Base-by-base conservation (phyloP, 306 rosid genomes). In the Vachellia collinsii region DNA sequence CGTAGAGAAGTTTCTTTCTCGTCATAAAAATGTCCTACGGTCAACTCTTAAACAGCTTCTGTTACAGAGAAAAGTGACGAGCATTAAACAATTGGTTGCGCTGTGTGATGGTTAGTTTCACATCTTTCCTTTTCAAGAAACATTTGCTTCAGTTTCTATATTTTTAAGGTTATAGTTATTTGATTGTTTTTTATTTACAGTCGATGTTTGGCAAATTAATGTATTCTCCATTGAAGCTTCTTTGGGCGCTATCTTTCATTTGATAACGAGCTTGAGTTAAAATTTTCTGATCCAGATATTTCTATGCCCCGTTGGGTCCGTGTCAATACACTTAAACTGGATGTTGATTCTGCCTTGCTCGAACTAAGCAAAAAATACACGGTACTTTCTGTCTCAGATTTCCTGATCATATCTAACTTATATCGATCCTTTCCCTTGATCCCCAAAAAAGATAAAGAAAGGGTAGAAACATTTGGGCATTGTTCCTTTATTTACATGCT, bases 241-340 rank as follows among this genome's bases (percentile, higher is more conserved):
- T 73, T 66, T n/a, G 38, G 38, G 62, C 44, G 63, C 43, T 72
- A 47, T 77, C 1, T 8, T 6, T 58, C 38, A 73, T 77, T 47
- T 74, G 76, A 36, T 59, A 68, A 48, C 29, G 56, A 48, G 58
- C 56, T 66, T 41, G 36, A 56, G 79, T 75, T 76, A 72, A 6
- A 72, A 80, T 17, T 65, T 77, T 78, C 44, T 74, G 64, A 62
- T 90, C 89, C 97, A 90, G 97, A 84, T 80, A 72, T 85, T 77
- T 88, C 91, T 74, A 41, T 72, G 70, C 94, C 97, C 81, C 94
- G 99, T 62, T 83, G 84, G 85, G 95, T 93, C 84, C 97, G 97
- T n/a, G 97, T 93, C 29, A 93, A 93, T 84, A 87, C 99, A 20
- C 91, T 93, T 86, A 91, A 93, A 81, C 64, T 95, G 23, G 90